Evolutionary conservation across 2,329 filamentous ascomycete species (phyloP).

Genomic region (Aspergillus tubingensis): DNA sequence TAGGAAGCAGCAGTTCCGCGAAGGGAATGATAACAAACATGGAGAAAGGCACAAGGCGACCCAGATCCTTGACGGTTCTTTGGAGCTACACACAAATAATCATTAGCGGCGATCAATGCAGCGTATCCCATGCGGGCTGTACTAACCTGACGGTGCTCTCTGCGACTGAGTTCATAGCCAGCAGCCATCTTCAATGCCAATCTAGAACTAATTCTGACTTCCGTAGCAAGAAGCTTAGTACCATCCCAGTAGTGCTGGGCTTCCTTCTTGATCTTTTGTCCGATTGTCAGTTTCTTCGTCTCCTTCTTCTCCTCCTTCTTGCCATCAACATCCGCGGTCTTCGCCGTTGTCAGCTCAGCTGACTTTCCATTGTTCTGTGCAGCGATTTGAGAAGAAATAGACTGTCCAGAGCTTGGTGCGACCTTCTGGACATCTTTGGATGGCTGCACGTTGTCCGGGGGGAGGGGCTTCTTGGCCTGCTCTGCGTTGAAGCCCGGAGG

Average conservation of each 20-base stretch:
- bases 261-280: slow-evolving; percentile 95
- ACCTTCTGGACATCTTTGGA: slow-evolving; percentile 40
- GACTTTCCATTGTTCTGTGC: slow-evolving; percentile 54
- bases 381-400: slow-evolving; percentile 49
- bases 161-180: slow-evolving; percentile 91
- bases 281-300: slow-evolving; percentile 82
- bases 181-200: slow-evolving; percentile 96
- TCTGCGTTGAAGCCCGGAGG: slow-evolving; percentile 91
- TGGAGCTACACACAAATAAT: slow-evolving; percentile 57
- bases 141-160: slow-evolving; percentile 80
- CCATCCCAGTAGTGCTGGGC: slow-evolving; percentile 96
- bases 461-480: slow-evolving; percentile 80
- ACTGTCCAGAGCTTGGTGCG: slow-evolving; percentile 40
- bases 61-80: slow-evolving; percentile 91
- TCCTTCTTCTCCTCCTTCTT: slow-evolving; percentile 68
- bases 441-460: slow-evolving; percentile 53
- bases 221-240: slow-evolving; percentile 87
- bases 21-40: slow-evolving; percentile 97
- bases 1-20: slow-evolving; percentile 85
- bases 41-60: slow-evolving; percentile 89
- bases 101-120: slow-evolving; percentile 1
- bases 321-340: slow-evolving; percentile 52
- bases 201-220: slow-evolving; percentile 88
- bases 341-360: slow-evolving; percentile 64
- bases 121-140: neutral